Evolutionary conservation across 1,284 basidiomycete genomes (phyloP), one percentile per base, ranked within the genome.

Genomic region (Meira nashicola): DNA sequence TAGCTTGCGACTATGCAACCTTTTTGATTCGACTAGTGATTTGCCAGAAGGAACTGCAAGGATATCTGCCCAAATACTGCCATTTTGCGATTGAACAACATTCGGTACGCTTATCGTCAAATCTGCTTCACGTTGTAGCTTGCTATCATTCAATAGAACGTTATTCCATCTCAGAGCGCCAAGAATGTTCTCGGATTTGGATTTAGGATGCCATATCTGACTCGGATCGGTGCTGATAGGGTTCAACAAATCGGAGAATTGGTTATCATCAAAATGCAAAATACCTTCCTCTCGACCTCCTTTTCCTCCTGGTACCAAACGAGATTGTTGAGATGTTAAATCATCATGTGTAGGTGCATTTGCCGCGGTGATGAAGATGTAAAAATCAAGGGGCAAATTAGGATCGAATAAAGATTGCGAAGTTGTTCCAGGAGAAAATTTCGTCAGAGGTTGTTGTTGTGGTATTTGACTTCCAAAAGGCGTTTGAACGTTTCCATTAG

Each of bases 31-130:
- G 28, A n/a, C 28, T 11, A 40, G 39, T 23, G 37, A 54, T 12
- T 21, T 39, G 25, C 58, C 39, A 21, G 23, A 39, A 25, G 81
- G 87, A 58, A 73, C 92, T 90, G 82, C 81, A 71, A 90, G 87
- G 10, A 95, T 82, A 69, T 96, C 91, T 9, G 89, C 88, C 87
- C 88, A 95, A 43, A 74, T 55, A 37, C 59, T 63, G 10, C 51
- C 67, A 25, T 74, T 74, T 43, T 57, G 28, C 2, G 38, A 55
- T 17, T 61, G 33, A 12, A 70, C 63, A 9, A 37, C 43, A 0
- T 68, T 58, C 41, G 62, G 57, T 33, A 71, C 41, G 21, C 43
- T 33, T 41, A 73, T 33, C 6, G 17, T 28, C 44, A 71, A 40
- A 38, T 72, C 65, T 39, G 63, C 60, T 46, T 64, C 64, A 15